Evolutionary conservation across 2,329 filamentous ascomycete species (phyloP).

Genomic region (Trichoderma aggressivum): DNA sequence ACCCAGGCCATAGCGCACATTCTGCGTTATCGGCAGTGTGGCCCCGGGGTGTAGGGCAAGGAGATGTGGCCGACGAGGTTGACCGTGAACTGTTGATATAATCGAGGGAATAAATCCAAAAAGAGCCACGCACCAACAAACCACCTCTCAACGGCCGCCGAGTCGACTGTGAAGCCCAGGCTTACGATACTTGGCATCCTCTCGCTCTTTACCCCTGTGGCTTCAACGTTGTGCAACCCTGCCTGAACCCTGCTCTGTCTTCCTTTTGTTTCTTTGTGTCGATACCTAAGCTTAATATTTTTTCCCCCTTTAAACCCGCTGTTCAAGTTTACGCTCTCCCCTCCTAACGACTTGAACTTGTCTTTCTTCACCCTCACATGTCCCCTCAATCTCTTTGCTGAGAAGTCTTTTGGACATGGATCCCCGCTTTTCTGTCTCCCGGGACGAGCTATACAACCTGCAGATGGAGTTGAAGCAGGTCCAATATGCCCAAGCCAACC

Average conservation of each 20-base stretch:
- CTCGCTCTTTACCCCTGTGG: neutral
- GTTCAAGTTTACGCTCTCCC: neutral
- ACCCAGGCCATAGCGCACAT: neutral
- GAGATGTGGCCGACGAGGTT: constrained; percentile 46
- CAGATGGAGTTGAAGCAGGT: constrained; percentile 70
- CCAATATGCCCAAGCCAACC: constrained; percentile 59
- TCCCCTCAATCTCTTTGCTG: neutral
- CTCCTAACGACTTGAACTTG: neutral
- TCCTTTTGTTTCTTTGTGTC: neutral
- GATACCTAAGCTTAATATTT: neutral
- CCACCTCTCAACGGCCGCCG: neutral
- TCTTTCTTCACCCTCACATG: neutral
- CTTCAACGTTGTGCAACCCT: neutral
- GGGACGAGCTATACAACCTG: constrained; percentile 65
- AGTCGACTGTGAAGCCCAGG: neutral
- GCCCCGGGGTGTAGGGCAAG: constrained; percentile 35
- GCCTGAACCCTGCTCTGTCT: neutral
- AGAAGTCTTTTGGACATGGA: constrained; percentile 52
- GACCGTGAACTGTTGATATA: constrained; percentile 35
- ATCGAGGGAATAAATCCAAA: constrained; percentile 34
- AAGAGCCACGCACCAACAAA: constrained; percentile 13
- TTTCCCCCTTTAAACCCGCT: neutral
- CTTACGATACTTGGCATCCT: neutral
- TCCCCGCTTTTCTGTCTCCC: constrained; percentile 55
- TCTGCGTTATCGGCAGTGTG: constrained; percentile 23